Percentiles rank a stretch among this genome's conserved stretches.
Evolutionary conservation across 169 alveolate genomes (phyloP).

Genomic region (Cryptosporidium canis): DNA sequence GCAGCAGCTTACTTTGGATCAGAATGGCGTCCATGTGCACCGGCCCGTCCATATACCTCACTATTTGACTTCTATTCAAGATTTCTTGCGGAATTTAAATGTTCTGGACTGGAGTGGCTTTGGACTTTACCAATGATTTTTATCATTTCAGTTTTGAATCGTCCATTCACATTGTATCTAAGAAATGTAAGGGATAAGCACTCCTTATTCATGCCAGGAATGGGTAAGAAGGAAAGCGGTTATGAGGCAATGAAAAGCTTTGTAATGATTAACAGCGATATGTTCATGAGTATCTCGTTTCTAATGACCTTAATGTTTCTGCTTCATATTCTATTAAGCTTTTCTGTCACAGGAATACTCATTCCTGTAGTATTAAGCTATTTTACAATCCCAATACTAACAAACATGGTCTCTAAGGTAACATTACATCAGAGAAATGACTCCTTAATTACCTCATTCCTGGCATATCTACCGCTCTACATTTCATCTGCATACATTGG

Average conservation of each 20-base stretch:
- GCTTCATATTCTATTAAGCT: conserved; percentile 7
- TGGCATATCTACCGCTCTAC: conserved; percentile 40
- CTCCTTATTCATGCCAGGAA: background rate
- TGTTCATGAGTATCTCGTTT: conserved; percentile 7
- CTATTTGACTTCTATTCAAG: conserved; percentile 49
- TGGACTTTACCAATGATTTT: conserved; percentile 69
- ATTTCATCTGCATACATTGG: conserved; percentile 30
- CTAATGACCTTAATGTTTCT: background rate
- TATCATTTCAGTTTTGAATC: background rate
- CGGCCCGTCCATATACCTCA: conserved; percentile 14
- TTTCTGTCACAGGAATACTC: conserved; percentile 12
- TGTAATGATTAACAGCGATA: background rate
- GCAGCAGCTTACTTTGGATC: conserved; percentile 68
- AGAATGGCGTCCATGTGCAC: conserved; percentile 73
- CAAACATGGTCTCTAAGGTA: background rate
- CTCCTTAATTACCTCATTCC: background rate
- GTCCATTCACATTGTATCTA: conserved; percentile 15
- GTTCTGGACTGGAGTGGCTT: conserved; percentile 70
- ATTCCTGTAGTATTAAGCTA: conserved; percentile 15
- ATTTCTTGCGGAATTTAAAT: conserved; percentile 44
- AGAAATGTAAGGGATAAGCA: background rate
- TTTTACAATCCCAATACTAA: background rate
- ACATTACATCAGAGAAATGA: background rate
- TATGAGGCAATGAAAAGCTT: background rate
- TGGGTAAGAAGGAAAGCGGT: background rate